Percentiles rank a stretch among this genome's conserved stretches.
phyloP scores from a whole-genome alignment of 176 grass and related monocot genomes.

The Avena eriantha region DNA sequence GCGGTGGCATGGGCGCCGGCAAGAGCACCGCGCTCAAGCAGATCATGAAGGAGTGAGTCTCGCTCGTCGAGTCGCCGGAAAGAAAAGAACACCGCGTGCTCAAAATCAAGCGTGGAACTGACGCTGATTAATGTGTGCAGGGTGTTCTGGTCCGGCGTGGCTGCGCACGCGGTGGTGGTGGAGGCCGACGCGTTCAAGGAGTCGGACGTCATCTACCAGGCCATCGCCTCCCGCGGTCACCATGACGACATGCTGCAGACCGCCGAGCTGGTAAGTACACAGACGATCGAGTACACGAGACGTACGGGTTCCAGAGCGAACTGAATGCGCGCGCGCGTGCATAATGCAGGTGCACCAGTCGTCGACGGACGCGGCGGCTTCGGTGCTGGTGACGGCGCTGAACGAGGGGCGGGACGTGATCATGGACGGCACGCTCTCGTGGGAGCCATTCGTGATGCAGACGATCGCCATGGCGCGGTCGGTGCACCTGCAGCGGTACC shows the following conservation, averaged over 20 bases:
- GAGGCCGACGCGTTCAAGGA: conserved; percentile 98
- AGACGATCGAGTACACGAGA: not conserved
- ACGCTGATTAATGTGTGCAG: conserved; percentile 36
- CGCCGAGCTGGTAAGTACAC: conserved; percentile 65
- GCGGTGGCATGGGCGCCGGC: conserved; percentile 96
- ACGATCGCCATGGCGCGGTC: conserved; percentile 80
- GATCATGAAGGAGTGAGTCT: conserved; percentile 75
- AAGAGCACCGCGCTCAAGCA: conserved; percentile 96
- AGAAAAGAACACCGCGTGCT: no score
- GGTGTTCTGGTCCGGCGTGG: conserved; percentile 77
- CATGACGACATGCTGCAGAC: conserved; percentile 94
- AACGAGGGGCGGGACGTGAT: conserved; percentile 97
- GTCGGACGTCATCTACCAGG: conserved; percentile 83
- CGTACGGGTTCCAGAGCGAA: not conserved
- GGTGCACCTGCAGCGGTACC: conserved; percentile 85
- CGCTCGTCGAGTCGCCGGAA: not conserved
- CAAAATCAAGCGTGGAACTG: not conserved
- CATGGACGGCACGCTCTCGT: conserved; percentile 95
- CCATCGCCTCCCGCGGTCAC: conserved; percentile 85
- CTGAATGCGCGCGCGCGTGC: not conserved
- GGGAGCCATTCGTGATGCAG: conserved; percentile 93
- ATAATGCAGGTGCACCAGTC: conserved; percentile 80
- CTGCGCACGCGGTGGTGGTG: conserved; percentile 76
- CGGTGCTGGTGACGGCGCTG: conserved; percentile 92
- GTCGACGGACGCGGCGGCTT: conserved; percentile 89